Percentiles rank a stretch among this genome's conserved stretches.
Evolutionary conservation across 805 yeast species (phyloP).

Genomic region (Candida berthetii): DNA sequence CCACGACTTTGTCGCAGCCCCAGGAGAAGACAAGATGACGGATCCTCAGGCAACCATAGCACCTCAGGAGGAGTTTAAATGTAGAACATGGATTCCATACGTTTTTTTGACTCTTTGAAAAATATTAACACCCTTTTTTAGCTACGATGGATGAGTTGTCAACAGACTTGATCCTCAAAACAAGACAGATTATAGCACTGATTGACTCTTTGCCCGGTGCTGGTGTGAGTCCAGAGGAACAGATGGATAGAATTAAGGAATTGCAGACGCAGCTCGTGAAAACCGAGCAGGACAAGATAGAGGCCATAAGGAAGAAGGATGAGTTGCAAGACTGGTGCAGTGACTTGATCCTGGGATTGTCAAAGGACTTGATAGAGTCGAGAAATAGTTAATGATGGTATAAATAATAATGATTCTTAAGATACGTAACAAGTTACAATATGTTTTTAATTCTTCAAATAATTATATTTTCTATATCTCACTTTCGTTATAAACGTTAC

Average conservation of each 20-base stretch:
- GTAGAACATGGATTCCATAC: no score
- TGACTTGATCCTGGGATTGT: slow-evolving; percentile 48
- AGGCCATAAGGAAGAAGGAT: slow-evolving; percentile 60
- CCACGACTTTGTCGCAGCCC: slow-evolving; percentile 51
- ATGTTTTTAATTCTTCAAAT: neutral
- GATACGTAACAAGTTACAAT: no score
- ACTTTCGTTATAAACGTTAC: no score
- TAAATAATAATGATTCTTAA: no score
- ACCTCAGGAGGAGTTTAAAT: slow-evolving; percentile 27
- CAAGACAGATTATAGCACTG: slow-evolving; percentile 79
- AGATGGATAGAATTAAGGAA: slow-evolving; percentile 53
- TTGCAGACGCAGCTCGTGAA: slow-evolving; percentile 56
- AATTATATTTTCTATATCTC: no score
- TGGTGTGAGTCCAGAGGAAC: slow-evolving; percentile 75
- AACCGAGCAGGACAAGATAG: slow-evolving; percentile 52
- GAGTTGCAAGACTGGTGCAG: slow-evolving; percentile 56
- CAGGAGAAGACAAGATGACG: slow-evolving; percentile 47
- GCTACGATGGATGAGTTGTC: slow-evolving; percentile 69
- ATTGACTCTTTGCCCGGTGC: slow-evolving; percentile 92
- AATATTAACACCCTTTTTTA: neutral
- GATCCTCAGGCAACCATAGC: slow-evolving; percentile 61
- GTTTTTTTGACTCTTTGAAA: no score
- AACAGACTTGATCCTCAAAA: slow-evolving; percentile 76
- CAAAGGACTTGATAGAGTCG: slow-evolving; percentile 29
- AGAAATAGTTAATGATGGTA: no score